Percentiles rank a stretch among this genome's conserved stretches.
These are phyloP conservation scores for Lasiosphaeris hirsuta DNA, from an alignment of 495 filamentous ascomycete species.

Conservation along the genomic window DNA sequence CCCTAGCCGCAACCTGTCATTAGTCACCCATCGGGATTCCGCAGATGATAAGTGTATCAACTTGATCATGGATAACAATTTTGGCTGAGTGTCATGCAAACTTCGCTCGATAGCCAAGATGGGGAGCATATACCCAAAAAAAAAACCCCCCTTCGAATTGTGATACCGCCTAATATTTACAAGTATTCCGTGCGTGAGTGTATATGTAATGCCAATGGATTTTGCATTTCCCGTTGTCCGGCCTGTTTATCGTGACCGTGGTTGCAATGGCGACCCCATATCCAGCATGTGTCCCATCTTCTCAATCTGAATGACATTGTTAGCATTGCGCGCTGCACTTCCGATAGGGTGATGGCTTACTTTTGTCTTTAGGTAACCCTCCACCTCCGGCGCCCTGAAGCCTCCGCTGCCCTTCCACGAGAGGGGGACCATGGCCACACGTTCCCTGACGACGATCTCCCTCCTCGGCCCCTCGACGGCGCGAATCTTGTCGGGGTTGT, in stretches of 20 bases:
- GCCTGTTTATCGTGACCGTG: not conserved
- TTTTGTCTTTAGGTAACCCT: constrained; percentile 92
- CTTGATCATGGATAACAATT: no score
- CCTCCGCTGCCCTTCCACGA: constrained; percentile 86
- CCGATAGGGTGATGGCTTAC: constrained; percentile 42
- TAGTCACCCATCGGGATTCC: no score
- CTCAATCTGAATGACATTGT: constrained; percentile 35
- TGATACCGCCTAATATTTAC: not conserved
- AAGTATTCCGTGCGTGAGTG: not conserved
- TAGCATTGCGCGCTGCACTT: not conserved
- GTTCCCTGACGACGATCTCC: constrained; percentile 82
- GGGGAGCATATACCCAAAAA: not conserved
- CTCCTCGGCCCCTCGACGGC: constrained; percentile 88
- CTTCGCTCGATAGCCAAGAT: no score
- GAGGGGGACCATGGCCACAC: constrained; percentile 93
- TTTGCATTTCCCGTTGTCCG: not conserved
- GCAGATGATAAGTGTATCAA: no score
- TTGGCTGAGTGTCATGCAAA: no score
- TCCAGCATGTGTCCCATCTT: constrained; percentile 44
- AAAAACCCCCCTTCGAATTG: not conserved
- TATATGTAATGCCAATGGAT: not conserved
- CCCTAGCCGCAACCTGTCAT: no score
- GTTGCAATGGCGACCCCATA: constrained; percentile 12
- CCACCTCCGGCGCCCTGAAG: constrained; percentile 81
- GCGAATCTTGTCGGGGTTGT: constrained; percentile 95